Conservation (phyloP, 768 basidiomycete species). For the Lactarius evosmus region DNA sequence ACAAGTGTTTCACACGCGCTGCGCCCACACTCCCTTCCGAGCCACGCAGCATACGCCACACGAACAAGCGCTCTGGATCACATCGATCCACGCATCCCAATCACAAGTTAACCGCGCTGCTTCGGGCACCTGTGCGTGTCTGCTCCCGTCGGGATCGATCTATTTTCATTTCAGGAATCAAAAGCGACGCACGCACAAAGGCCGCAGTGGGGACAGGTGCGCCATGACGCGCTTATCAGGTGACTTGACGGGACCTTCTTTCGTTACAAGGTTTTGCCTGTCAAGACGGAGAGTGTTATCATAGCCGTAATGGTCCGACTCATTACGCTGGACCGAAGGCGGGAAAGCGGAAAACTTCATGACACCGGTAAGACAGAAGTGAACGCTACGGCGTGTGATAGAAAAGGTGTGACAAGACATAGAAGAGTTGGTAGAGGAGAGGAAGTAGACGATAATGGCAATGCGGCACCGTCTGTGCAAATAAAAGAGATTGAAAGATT, state of each 20-base stretch:
- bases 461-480: slow-evolving; percentile 11
- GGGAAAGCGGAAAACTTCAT: neutral
- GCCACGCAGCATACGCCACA: slow-evolving; percentile 2
- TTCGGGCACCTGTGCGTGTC: neutral
- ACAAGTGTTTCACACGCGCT: neutral
- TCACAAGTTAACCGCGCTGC: slow-evolving; percentile 1
- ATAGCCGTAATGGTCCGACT: slow-evolving; percentile 12
- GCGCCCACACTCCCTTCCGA: neutral
- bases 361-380: slow-evolving; percentile 9
- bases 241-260: slow-evolving; percentile 8
- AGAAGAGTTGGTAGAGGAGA: slow-evolving; percentile 3
- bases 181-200: slow-evolving; percentile 11
- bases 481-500: neutral
- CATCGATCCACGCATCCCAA: slow-evolving; percentile 1
- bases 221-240: slow-evolving; percentile 13
- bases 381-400: slow-evolving; percentile 1
- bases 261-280: slow-evolving; percentile 24
- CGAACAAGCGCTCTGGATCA: slow-evolving; percentile 10
- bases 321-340: neutral
- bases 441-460: neutral
- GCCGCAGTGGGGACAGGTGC: neutral
- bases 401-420: neutral
- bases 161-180: neutral
- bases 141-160: slow-evolving; percentile 1
- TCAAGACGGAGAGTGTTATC: slow-evolving; percentile 10